Conservation (phyloP, 306 rosid species). For the Geum urbanum region DNA sequence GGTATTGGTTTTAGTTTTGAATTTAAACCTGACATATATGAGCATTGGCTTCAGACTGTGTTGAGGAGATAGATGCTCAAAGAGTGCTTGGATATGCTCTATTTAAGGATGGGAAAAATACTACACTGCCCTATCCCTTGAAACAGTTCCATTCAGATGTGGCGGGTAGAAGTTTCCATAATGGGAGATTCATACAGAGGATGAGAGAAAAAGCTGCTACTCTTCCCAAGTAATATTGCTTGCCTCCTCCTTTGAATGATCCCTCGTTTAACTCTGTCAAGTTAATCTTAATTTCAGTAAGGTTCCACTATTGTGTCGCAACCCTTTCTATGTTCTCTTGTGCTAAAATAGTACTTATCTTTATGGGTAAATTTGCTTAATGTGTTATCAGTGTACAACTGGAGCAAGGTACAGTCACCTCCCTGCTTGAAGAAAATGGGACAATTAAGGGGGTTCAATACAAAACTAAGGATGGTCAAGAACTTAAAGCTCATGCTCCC, state of each 20-base stretch:
- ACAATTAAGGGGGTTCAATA: constrained; percentile 56
- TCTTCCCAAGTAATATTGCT: constrained; percentile 42
- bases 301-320: background rate
- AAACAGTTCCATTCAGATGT: constrained; percentile 49
- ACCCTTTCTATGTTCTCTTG: background rate
- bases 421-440: constrained; percentile 52
- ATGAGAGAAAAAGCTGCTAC: constrained; percentile 59
- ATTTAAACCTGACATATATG: background rate
- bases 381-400: constrained; percentile 40
- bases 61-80: constrained; percentile 67
- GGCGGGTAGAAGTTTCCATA: constrained; percentile 70
- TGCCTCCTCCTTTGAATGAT: background rate
- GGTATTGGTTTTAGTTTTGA: constrained; percentile 16
- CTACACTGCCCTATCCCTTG: constrained; percentile 52
- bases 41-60: constrained; percentile 42
- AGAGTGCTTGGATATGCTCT: constrained; percentile 58
- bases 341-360: background rate
- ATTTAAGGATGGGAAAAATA: constrained; percentile 51
- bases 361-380: background rate
- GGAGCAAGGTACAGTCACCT: constrained; percentile 60
- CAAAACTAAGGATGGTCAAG: constrained; percentile 48
- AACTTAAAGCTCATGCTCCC: constrained; percentile 51
- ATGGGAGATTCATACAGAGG: constrained; percentile 65
- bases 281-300: background rate
- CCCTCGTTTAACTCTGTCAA: background rate